Base-by-base conservation (phyloP, 129 eudicot species). In the Pulicaria dysenterica region DNA sequence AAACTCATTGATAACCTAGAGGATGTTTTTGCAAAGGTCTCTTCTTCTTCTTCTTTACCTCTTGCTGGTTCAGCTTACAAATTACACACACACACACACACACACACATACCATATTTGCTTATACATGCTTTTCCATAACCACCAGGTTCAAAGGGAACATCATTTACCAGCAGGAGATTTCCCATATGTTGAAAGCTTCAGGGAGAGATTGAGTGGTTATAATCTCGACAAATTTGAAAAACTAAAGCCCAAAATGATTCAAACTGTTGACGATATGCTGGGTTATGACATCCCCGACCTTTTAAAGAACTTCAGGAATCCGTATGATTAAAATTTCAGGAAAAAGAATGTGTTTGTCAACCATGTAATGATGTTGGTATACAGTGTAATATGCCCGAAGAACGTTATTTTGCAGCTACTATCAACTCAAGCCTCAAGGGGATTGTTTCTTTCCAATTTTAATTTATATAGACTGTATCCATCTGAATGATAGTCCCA, bases 201-300 rank as follows among this genome's bases (percentile, higher is more conserved):
- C 47, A 85, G 86, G 82, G 97, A 90, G 74, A 77, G 66, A 36
- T 74, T 90, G 74, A 64, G 76, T 8, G 97, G 99, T 46, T 94
- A 90, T 74, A 94, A 77, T 60, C 59, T 94, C 1, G 96, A 94
- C 73, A 94, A 85, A 80, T 94, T 94, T 48, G 97, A 90, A 55
- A 94, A 90, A 67, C 58, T 94, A 78, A 94, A 90, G 79, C 89
- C 95, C 0, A 86, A 84, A 61, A 71, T 88, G 91, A 84, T 94
- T 67, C 97, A 94, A 81, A 77, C 86, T 39, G 97, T 90, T 6
- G 99, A 94, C 68, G 97, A 90, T 76, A 88, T 94, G 96, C 84
- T 94, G 13, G 92, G 94, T 10, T 90, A 94, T 58, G 97, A 94
- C 77, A 85, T 94, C 49, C 99, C 97, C 0, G 85, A 90, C 15